Conservation (phyloP, 2,329 filamentous ascomycete genomes). For the Colletotrichum shisoi region DNA sequence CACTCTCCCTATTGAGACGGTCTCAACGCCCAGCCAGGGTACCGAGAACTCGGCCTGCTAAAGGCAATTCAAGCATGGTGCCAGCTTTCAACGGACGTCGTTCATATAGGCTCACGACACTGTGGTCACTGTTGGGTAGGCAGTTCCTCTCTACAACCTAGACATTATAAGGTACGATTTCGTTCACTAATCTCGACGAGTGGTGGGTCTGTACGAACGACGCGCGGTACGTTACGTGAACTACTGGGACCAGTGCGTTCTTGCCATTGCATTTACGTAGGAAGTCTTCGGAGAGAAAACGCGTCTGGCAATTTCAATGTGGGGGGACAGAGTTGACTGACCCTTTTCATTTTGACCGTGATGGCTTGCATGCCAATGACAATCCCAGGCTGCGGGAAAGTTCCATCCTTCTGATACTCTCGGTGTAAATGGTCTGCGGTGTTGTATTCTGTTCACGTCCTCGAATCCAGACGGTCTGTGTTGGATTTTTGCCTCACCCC, state of each 20-base stretch:
- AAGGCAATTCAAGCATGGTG: constrained; percentile 18
- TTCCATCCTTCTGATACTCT: not conserved
- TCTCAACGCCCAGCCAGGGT: constrained; percentile 2
- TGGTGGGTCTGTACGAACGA: too few relatives aligned
- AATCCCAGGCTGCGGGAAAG: not conserved
- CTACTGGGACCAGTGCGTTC: not conserved
- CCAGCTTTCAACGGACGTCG: not conserved
- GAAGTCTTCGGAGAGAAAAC: not conserved
- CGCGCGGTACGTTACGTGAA: too few relatives aligned
- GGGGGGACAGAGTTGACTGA: not conserved
- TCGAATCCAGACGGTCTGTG: not conserved
- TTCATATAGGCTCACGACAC: constrained; percentile 9
- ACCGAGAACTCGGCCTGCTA: constrained; percentile 20
- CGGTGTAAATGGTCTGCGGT: not conserved
- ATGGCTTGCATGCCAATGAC: not conserved
- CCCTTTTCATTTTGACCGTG: too few relatives aligned
- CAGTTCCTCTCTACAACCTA: too few relatives aligned
- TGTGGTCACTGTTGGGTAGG: not conserved
- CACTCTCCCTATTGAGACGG: not conserved
- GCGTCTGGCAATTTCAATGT: too few relatives aligned
- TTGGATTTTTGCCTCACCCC: not conserved
- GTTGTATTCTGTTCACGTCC: not conserved
- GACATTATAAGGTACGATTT: not conserved
- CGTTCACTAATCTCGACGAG: too few relatives aligned
- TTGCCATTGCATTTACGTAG: too few relatives aligned